A percentile compares a stretch with the other conserved stretches of the same genome.
Conservation (phyloP, 2,329 filamentous ascomycete genomes). For the Leptographium radiaticola region DNA sequence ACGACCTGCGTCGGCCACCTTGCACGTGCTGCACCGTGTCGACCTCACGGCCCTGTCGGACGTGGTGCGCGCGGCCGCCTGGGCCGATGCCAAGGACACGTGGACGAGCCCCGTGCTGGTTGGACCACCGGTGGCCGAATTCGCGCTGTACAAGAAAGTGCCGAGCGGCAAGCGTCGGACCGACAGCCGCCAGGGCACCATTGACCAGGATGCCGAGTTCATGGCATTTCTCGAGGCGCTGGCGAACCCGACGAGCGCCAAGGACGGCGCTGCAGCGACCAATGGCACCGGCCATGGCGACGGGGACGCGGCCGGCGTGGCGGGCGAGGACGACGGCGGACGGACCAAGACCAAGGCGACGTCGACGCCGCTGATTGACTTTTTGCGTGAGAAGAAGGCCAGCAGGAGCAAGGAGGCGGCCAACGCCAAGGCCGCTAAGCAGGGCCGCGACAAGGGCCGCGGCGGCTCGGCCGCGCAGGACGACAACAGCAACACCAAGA, state of each 20-base stretch:
- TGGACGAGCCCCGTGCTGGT: slow-evolving; percentile 59
- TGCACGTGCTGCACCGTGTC: slow-evolving; percentile 64
- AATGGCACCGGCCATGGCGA: neutral
- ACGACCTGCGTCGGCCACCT: slow-evolving; percentile 64
- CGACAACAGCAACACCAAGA: slow-evolving; percentile 20
- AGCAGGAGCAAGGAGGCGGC: slow-evolving; percentile 49
- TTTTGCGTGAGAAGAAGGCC: slow-evolving; percentile 82
- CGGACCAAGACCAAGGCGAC: slow-evolving; percentile 50
- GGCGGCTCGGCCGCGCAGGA: slow-evolving; percentile 22
- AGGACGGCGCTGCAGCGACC: slow-evolving; percentile 25
- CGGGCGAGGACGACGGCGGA: slow-evolving; percentile 28
- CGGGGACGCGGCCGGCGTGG: neutral
- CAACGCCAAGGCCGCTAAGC: slow-evolving; percentile 41
- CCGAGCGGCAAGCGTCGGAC: slow-evolving; percentile 61
- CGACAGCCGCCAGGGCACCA: slow-evolving; percentile 82
- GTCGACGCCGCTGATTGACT: slow-evolving; percentile 82
- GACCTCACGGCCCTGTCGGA: slow-evolving; percentile 57
- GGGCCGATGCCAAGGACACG: slow-evolving; percentile 73
- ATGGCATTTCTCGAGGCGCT: slow-evolving; percentile 83
- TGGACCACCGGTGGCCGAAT: slow-evolving; percentile 68
- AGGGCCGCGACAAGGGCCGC: slow-evolving; percentile 35
- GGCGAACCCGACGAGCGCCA: slow-evolving; percentile 50
- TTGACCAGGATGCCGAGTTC: slow-evolving; percentile 93
- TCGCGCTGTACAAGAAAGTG: slow-evolving; percentile 71
- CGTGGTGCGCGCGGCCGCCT: slow-evolving; percentile 52